phyloP scores from a whole-genome alignment of 805 yeast species.

The Candida vartiovaarae region DNA sequence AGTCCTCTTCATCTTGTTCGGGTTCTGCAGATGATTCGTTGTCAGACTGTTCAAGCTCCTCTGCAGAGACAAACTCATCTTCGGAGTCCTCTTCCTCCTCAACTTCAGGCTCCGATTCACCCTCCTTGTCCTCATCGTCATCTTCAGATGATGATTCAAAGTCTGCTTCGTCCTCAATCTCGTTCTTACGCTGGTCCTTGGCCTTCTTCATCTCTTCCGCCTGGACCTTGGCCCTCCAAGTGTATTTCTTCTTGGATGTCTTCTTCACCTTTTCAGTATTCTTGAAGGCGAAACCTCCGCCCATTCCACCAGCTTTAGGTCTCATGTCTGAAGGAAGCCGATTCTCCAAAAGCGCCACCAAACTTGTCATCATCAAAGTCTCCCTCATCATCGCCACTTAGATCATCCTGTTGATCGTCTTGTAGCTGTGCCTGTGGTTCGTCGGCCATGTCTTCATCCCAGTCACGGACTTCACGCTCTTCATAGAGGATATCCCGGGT shows the following conservation, averaged over 20 bases:
- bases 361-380: constrained; percentile 14
- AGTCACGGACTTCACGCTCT: constrained; percentile 53
- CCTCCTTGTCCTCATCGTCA: constrained; percentile 38
- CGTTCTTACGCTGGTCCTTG: constrained; percentile 22
- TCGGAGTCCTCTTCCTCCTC: constrained; percentile 38
- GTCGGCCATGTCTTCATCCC: constrained; percentile 40
- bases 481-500: constrained; percentile 64
- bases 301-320: constrained; percentile 56
- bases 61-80: constrained; percentile 38
- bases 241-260: constrained; percentile 48
- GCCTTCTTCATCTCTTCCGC: constrained; percentile 29
- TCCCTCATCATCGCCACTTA: constrained; percentile 20
- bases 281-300: constrained; percentile 64
- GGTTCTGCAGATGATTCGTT: constrained; percentile 26
- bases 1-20: constrained; percentile 14
- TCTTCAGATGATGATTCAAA: constrained; percentile 31
- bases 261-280: constrained; percentile 44
- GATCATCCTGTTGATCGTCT: background rate
- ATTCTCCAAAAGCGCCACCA: constrained; percentile 19
- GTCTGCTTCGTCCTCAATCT: constrained; percentile 2
- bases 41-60: constrained; percentile 33
- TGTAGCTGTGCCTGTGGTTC: constrained; percentile 4
- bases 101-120: constrained; percentile 33
- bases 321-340: constrained; percentile 56
- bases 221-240: constrained; percentile 60